Conservation (phyloP, 139 green algal species). For the Chlamydomonas schloesseri region DNA sequence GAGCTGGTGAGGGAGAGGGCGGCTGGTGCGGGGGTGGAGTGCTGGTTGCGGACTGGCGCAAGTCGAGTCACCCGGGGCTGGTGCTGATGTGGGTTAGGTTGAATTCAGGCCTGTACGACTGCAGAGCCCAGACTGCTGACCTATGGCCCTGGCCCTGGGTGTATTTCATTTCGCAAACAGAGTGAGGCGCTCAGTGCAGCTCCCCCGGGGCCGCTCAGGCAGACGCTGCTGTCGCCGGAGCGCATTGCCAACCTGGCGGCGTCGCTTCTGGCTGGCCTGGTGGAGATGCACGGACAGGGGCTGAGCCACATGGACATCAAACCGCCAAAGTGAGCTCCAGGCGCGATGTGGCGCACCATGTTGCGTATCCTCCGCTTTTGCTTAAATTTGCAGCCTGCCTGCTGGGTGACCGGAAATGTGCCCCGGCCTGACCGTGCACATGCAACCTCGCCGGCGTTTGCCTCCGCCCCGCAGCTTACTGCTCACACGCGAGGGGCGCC, state of each 20-base stretch:
- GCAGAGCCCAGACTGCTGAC: not conserved
- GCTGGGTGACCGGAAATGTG: no score
- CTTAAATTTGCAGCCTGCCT: no score
- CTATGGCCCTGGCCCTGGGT: no score
- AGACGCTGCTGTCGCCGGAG: not conserved
- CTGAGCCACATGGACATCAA: constrained; percentile 86
- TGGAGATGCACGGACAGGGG: not conserved
- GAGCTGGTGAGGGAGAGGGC: not conserved
- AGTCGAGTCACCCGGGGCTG: no score
- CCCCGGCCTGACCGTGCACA: no score
- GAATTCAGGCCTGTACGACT: no score
- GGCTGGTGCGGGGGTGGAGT: not conserved
- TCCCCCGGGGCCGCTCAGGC: not conserved
- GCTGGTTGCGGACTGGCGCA: no score
- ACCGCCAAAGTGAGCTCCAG: constrained; percentile 71
- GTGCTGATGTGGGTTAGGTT: no score
- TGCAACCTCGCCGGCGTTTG: no score
- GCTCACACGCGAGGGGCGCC: constrained; percentile 59
- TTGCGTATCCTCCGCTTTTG: no score
- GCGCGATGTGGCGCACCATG: no score
- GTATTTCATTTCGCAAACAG: not conserved
- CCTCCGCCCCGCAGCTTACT: constrained; percentile 39
- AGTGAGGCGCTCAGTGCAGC: not conserved
- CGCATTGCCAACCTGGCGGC: constrained; percentile 17
- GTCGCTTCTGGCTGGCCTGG: not conserved